Conservation (phyloP, 768 basidiomycete genomes). For the Mycena rebaudengoi region DNA sequence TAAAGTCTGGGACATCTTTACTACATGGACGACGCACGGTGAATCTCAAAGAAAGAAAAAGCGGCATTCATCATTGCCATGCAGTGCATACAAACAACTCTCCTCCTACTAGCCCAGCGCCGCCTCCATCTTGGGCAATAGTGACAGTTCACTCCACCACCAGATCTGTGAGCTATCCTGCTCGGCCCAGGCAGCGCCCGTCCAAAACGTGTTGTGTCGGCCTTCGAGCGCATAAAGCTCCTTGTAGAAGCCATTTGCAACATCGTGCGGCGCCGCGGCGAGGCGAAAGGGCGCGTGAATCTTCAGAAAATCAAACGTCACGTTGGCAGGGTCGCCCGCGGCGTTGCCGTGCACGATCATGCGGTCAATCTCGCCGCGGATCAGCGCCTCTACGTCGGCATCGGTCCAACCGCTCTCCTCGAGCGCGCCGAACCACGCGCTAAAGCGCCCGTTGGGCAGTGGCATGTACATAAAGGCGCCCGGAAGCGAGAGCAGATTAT, state of each 20-base stretch:
- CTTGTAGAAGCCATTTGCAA: slow-evolving; percentile 3
- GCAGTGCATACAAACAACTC: too few species aligned
- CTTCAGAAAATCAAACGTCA: slow-evolving; percentile 10
- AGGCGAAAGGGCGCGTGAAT: slow-evolving; percentile 7
- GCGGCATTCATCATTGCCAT: too few species aligned
- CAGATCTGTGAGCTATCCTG: slow-evolving; percentile 10
- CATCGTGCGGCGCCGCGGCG: background rate
- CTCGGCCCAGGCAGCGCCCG: slow-evolving; percentile 1
- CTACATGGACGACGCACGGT: too few species aligned
- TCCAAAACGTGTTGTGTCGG: slow-evolving; percentile 10
- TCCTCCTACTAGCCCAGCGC: background rate
- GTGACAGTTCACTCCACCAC: slow-evolving; percentile 7
- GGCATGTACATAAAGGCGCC: background rate
- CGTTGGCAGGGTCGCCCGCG: background rate
- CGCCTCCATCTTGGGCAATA: slow-evolving; percentile 9
- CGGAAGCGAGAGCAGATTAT: background rate
- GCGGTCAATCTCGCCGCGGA: background rate
- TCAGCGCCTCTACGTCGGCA: background rate
- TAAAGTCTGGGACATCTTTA: too few species aligned
- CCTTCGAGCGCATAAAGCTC: slow-evolving; percentile 11
- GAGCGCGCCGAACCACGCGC: background rate
- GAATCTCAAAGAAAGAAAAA: too few species aligned
- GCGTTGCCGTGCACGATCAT: background rate
- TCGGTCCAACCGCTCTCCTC: background rate
- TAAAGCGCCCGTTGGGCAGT: background rate